phyloP scores from a whole-genome alignment of 2,329 filamentous ascomycete species.

The Escovopsis sp. region DNA sequence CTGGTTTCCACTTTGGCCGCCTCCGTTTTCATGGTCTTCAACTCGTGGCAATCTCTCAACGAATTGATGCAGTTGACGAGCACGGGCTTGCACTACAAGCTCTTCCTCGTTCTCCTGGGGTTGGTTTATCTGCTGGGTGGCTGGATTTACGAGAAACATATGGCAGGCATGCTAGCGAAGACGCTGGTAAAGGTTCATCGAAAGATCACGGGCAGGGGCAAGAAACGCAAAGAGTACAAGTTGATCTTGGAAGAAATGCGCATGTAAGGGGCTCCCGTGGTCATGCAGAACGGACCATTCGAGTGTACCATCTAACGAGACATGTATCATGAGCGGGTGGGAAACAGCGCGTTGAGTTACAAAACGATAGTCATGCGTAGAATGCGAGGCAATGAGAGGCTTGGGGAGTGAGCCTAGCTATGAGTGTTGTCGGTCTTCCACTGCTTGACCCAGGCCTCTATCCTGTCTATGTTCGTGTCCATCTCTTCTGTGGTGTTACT shows the following conservation, averaged over 20 bases:
- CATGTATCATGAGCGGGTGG: too few relatives aligned
- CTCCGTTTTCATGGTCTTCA: constrained; percentile 66
- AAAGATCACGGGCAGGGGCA: constrained; percentile 42
- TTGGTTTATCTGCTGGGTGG: constrained; percentile 50
- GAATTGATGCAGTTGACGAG: constrained; percentile 73
- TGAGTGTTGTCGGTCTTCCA: constrained; percentile 54
- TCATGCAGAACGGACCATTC: too few relatives aligned
- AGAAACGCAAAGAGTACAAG: constrained; percentile 49
- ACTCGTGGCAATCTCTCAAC: constrained; percentile 52
- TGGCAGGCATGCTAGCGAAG: constrained; percentile 56
- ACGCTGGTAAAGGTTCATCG: constrained; percentile 47
- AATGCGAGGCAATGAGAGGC: too few relatives aligned
- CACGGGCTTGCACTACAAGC: constrained; percentile 56
- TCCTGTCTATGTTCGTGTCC: constrained; percentile 72
- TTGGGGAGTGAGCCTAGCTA: too few relatives aligned
- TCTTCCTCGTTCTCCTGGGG: constrained; percentile 58
- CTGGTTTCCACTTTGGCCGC: constrained; percentile 53
- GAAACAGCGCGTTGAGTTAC: too few relatives aligned
- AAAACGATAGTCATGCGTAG: too few relatives aligned
- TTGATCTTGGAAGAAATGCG: constrained; percentile 3
- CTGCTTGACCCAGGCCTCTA: constrained; percentile 64
- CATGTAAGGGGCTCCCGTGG: neutral
- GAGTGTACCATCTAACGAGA: too few relatives aligned
- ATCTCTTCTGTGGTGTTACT: constrained; percentile 76
- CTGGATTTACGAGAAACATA: constrained; percentile 54